Conservation (phyloP, 2,329 filamentous ascomycete species). For the Dendryphion nanum region DNA sequence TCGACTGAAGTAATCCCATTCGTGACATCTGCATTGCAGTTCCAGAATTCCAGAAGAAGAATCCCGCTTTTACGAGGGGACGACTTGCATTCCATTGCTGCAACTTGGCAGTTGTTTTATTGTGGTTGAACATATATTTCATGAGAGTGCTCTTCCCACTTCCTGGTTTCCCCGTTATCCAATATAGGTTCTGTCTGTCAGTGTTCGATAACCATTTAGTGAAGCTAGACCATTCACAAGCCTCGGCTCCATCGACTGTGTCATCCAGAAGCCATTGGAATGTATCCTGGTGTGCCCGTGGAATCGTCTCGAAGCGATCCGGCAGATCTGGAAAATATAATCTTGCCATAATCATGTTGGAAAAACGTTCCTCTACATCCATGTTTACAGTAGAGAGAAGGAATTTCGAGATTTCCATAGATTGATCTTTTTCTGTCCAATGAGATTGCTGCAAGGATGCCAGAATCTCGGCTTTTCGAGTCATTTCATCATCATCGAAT, state of each 20-base stretch:
- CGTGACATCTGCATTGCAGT: conserved; percentile 2
- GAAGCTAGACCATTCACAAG: conserved; percentile 3
- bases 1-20: not conserved
- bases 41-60: conserved; percentile 41
- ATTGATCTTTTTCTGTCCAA: too few relatives aligned
- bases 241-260: not conserved
- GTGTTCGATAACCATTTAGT: not conserved
- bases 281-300: conserved; percentile 5
- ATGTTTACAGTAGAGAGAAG: too few relatives aligned
- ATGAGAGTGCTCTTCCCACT: conserved; percentile 50
- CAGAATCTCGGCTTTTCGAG: too few relatives aligned
- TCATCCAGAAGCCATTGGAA: conserved; percentile 9
- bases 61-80: conserved; percentile 30
- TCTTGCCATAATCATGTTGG: too few relatives aligned
- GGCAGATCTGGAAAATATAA: conserved; percentile 3
- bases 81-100: conserved; percentile 32
- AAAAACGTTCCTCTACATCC: too few relatives aligned
- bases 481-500: too few relatives aligned
- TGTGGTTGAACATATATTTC: conserved; percentile 40
- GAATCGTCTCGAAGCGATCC: conserved; percentile 6
- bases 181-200: conserved; percentile 18
- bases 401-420: too few relatives aligned
- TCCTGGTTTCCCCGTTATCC: conserved; percentile 40
- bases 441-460: too few relatives aligned
- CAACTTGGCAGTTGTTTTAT: conserved; percentile 23